Percentiles rank a stretch among this genome's conserved stretches.
phyloP scores from a whole-genome alignment of 371 early-diverging fungal genomes.

The Saksenaea vasiformis region DNA sequence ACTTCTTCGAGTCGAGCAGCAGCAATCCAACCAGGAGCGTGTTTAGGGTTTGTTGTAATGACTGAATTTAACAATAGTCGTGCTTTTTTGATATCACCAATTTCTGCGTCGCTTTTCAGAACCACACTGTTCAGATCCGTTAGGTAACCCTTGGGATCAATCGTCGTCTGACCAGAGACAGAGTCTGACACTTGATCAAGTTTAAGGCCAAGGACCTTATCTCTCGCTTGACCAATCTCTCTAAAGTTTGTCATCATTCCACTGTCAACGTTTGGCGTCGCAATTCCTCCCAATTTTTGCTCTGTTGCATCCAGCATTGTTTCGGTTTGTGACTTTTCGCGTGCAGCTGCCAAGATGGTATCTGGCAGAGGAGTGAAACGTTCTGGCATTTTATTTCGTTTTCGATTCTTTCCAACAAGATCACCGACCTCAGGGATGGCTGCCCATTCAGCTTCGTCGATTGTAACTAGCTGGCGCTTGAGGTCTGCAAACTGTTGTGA shows the following conservation, averaged over 20 bases:
- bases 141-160: slow-evolving; percentile 94
- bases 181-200: slow-evolving; percentile 83
- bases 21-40: slow-evolving; percentile 98
- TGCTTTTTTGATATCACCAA: slow-evolving; percentile 94
- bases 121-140: slow-evolving; percentile 88
- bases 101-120: slow-evolving; percentile 85
- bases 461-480: slow-evolving; percentile 76
- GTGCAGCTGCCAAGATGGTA: slow-evolving; percentile 71
- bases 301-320: slow-evolving; percentile 60
- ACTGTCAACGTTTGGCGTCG: slow-evolving; percentile 47
- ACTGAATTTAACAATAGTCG: slow-evolving; percentile 87
- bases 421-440: slow-evolving; percentile 93
- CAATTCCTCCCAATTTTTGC: slow-evolving; percentile 52
- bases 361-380: slow-evolving; percentile 87
- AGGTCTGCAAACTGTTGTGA: slow-evolving; percentile 92
- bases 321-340: slow-evolving; percentile 55
- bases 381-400: slow-evolving; percentile 66
- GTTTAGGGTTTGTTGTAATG: slow-evolving; percentile 90
- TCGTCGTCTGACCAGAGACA: slow-evolving; percentile 78
- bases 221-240: slow-evolving; percentile 94
- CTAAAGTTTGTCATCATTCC: slow-evolving; percentile 84
- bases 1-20: slow-evolving; percentile 96
- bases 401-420: slow-evolving; percentile 78
- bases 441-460: slow-evolving; percentile 90
- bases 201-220: slow-evolving; percentile 84